Evolutionary conservation across 176 grass and related monocot species (phyloP), one percentile per base, ranked within the genome.

Genomic region (Avena insularis): DNA sequence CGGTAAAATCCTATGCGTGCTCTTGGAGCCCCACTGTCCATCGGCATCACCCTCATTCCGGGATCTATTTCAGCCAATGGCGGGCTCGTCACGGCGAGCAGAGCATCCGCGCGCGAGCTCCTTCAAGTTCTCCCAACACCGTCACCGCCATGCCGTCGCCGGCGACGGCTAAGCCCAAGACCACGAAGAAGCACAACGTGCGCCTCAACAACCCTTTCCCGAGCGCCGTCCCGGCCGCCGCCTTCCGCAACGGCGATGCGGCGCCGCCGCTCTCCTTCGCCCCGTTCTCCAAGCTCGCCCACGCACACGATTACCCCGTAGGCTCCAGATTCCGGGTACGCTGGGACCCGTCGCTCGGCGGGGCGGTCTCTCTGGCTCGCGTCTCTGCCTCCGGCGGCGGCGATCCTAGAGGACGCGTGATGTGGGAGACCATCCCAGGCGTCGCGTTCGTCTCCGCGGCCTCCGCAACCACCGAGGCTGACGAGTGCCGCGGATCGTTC

Each of bases 181-280:
- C 79, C n/a, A 64, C 83, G 36, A 95, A 93, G 78, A 98, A 92
- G 82, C 90, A 93, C 83, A 84, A 89, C 74, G 58, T 80, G 27
- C 93, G 77, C 86, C 67, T 98, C 86, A 98, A 98, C 91, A 95
- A 95, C 78, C 95, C 93, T 4, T 98, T 98, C 38, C 95, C 91
- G 0, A 79, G 77, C 31, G 71, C 93, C 17, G 89, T 91, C 15
- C 88, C 63, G 21, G 63, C 27, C 46, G 25, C 83, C 63, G 65
- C 91, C 81, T 84, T 87, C 84, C 80, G 81, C 86, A 3, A 13
- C 78, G 61, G 80, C 71, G 83, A 81, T 23, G 71, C 88, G 4
- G 49, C 81, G 10, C 67, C 85, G 75, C 75, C 50, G 27, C 85
- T 95, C 78, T 91, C 91, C 20, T 95, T 93, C 90, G 11, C 59